Percentiles rank a stretch among this genome's conserved stretches.
Evolutionary conservation across 1,284 basidiomycete genomes (phyloP).

Genomic region (Hymenochaete sp.): DNA sequence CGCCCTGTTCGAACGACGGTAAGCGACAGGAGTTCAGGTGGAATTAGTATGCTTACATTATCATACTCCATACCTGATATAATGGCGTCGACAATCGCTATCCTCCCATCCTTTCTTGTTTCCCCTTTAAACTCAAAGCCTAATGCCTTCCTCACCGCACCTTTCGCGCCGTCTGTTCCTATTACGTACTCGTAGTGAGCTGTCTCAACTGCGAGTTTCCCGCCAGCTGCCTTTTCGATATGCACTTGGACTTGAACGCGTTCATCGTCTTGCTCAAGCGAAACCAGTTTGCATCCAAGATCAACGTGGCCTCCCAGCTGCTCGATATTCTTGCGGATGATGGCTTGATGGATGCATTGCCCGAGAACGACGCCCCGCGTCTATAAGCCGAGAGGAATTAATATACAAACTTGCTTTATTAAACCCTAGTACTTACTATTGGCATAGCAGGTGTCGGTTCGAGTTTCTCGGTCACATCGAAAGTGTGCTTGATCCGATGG

Average conservation of each 20-base stretch:
- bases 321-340: constrained; percentile 14
- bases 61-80: constrained; percentile 4
- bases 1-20: too few relatives aligned
- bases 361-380: not conserved
- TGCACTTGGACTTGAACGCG: constrained; percentile 4
- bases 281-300: constrained; percentile 9
- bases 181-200: constrained; percentile 21
- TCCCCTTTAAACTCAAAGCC: constrained; percentile 39
- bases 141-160: constrained; percentile 31
- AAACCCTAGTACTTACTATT: not conserved
- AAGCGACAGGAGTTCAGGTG: too few relatives aligned
- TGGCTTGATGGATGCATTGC: constrained; percentile 12
- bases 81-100: constrained; percentile 4
- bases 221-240: not conserved
- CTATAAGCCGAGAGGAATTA: not conserved
- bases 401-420: not conserved
- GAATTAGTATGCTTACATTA: too few relatives aligned
- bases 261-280: constrained; percentile 9
- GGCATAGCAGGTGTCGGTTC: not conserved
- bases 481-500: not conserved
- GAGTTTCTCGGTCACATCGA: constrained; percentile 1
- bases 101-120: constrained; percentile 26
- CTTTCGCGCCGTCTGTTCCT: constrained; percentile 31
- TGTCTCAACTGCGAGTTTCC: constrained; percentile 6
- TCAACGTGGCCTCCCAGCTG: constrained; percentile 12